These are phyloP conservation scores for Parasarocladium wereldwijsianum DNA, from an alignment of 2,329 filamentous ascomycete genomes.

Conservation along the genomic window DNA sequence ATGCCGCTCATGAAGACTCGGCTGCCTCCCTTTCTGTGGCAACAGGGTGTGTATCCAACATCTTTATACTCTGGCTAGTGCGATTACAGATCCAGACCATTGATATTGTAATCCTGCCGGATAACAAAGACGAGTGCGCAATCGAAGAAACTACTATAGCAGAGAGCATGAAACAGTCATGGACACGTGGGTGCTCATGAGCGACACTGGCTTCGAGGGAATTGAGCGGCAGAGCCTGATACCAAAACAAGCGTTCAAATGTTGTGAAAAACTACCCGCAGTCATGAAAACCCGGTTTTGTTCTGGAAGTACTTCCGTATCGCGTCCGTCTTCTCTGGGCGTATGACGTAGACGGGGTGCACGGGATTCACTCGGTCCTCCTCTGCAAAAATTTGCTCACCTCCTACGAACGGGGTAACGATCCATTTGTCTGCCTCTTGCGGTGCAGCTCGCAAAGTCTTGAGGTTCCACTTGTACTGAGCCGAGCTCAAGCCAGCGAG, in stretches of 20 bases:
- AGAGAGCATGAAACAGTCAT: conserved; percentile 1
- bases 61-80: too few species aligned
- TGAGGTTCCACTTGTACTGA: conserved; percentile 51
- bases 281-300: conserved; percentile 37
- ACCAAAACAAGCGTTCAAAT: too few species aligned
- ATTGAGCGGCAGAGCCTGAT: not conserved
- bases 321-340: conserved; percentile 50
- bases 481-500: conserved; percentile 72
- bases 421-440: conserved; percentile 26
- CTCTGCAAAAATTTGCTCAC: conserved; percentile 52
- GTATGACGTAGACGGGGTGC: conserved; percentile 78
- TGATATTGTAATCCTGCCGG: too few species aligned
- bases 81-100: too few species aligned
- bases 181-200: too few species aligned
- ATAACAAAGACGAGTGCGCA: too few species aligned
- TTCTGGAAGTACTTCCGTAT: conserved; percentile 50
- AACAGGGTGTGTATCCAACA: too few species aligned
- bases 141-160: not conserved
- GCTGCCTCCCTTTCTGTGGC: too few species aligned
- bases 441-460: conserved; percentile 11
- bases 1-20: too few species aligned
- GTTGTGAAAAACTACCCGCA: not conserved
- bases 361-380: conserved; percentile 54
- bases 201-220: not conserved
- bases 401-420: conserved; percentile 34